These are phyloP conservation scores for Speleostelium caveatum DNA, from an alignment of 78 protist species.

Conservation along the genomic window DNA sequence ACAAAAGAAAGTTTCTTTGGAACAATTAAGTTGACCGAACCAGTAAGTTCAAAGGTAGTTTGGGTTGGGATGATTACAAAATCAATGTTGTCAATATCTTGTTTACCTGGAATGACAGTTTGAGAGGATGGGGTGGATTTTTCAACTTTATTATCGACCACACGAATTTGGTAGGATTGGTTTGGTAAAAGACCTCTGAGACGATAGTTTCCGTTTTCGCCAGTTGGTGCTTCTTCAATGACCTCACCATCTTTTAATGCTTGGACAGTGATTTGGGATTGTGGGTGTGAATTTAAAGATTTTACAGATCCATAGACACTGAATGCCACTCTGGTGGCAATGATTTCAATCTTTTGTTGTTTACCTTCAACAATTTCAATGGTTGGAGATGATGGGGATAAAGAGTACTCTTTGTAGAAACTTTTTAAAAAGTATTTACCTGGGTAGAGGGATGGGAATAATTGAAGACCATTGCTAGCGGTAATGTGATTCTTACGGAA, in stretches of 20 bases:
- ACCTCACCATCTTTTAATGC: neutral
- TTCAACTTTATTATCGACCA: neutral
- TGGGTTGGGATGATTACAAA: neutral
- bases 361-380: conserved; percentile 8
- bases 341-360: neutral
- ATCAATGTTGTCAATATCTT: neutral
- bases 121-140: conserved; percentile 5
- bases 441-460: conserved; percentile 9
- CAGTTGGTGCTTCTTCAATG: conserved; percentile 1
- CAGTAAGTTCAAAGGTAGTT: neutral
- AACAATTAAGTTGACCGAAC: neutral
- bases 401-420: conserved; percentile 14
- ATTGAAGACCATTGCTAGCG: conserved; percentile 15
- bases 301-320: conserved; percentile 12
- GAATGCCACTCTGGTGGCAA: conserved; percentile 34
- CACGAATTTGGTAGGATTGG: neutral
- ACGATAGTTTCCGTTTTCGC: conserved; percentile 6
- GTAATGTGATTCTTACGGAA: neutral
- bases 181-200: conserved; percentile 24
- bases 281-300: neutral
- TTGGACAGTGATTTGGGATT: neutral
- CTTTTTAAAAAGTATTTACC: conserved; percentile 17
- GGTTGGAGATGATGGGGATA: conserved; percentile 14
- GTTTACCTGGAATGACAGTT: neutral
- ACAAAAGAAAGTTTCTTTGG: neutral